These are phyloP conservation scores for Chlamydomonas reinhardtii DNA, from an alignment of 163 green algal species.

Conservation along the genomic window DNA sequence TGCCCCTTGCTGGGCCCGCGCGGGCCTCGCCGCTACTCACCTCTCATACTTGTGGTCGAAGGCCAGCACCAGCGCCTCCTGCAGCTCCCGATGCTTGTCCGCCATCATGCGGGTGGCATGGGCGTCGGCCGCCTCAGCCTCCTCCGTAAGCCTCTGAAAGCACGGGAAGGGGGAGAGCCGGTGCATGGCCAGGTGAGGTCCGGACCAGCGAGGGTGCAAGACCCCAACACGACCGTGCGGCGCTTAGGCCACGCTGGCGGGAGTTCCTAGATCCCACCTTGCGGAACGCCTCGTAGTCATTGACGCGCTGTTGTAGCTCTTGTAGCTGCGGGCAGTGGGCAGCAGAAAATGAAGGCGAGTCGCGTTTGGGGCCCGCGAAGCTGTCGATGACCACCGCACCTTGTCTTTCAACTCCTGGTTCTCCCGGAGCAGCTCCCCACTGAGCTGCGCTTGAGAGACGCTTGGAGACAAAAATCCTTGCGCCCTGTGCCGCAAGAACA, in stretches of 20 bases:
- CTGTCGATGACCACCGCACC: conserved; percentile 11
- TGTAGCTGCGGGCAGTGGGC: conserved; percentile 25
- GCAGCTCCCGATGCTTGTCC: conserved; percentile 41
- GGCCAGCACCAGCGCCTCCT: conserved; percentile 2
- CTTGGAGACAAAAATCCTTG: conserved; percentile 47
- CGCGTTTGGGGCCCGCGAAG: background rate
- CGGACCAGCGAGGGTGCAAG: no score
- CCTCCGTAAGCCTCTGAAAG: conserved; percentile 42
- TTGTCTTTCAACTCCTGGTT: conserved; percentile 47
- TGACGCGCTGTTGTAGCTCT: conserved; percentile 21
- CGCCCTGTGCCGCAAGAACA: background rate
- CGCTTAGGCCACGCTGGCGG: no score
- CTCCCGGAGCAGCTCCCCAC: conserved; percentile 32
- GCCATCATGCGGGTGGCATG: conserved; percentile 12
- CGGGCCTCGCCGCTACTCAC: background rate
- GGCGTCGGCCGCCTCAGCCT: conserved; percentile 52
- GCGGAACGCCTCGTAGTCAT: conserved; percentile 39
- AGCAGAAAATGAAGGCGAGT: background rate
- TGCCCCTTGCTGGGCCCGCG: no score
- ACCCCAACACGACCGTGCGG: no score
- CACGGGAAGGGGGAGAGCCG: no score
- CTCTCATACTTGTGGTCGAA: conserved; percentile 60
- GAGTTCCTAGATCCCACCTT: conserved; percentile 33
- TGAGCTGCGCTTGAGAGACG: conserved; percentile 16
- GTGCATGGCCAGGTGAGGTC: no score